phyloP scores from a whole-genome alignment of 2,329 filamentous ascomycete genomes.

The Fusarium pseudograminearum region DNA sequence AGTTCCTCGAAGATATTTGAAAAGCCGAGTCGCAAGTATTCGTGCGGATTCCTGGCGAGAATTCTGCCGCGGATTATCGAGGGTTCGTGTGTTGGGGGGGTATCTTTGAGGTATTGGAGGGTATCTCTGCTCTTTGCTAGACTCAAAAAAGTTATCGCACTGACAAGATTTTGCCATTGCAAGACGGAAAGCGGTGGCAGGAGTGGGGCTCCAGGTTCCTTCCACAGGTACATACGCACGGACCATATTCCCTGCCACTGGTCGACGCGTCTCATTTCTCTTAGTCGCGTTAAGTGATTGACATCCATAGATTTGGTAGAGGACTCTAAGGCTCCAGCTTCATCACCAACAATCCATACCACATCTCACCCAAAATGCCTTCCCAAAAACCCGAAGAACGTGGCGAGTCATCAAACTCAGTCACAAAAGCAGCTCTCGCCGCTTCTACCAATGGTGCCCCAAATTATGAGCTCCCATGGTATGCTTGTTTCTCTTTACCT shows the following conservation, averaged over 20 bases:
- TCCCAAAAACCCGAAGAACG: slow-evolving; percentile 62
- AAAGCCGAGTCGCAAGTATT: neutral
- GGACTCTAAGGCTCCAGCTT: slow-evolving; percentile 38
- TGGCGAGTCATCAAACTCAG: slow-evolving; percentile 72
- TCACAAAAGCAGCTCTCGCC: slow-evolving; percentile 67
- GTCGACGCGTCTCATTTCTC: slow-evolving; percentile 51
- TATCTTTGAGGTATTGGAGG: slow-evolving; percentile 10
- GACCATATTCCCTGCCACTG: slow-evolving; percentile 30
- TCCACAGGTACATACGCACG: slow-evolving; percentile 41
- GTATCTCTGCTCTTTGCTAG: slow-evolving; percentile 30
- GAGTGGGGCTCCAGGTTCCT: slow-evolving; percentile 22
- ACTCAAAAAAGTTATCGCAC: slow-evolving; percentile 45
- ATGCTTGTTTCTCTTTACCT: slow-evolving; percentile 39
- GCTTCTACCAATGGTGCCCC: slow-evolving; percentile 62
- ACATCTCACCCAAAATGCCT: slow-evolving; percentile 57
- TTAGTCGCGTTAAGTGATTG: slow-evolving; percentile 55
- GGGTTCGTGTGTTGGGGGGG: slow-evolving; percentile 8
- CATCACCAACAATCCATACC: slow-evolving; percentile 21
- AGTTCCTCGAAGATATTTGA: neutral
- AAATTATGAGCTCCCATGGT: slow-evolving; percentile 86
- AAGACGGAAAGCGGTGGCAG: slow-evolving; percentile 47
- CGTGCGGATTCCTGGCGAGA: neutral
- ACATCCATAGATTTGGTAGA: slow-evolving; percentile 1
- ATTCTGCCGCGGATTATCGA: neutral
- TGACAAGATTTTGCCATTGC: slow-evolving; percentile 47